Percentiles rank a stretch among this genome's conserved stretches.
Evolutionary conservation across 2,329 filamentous ascomycete genomes (phyloP).

Genomic region (Aspergillus novofumigatus): DNA sequence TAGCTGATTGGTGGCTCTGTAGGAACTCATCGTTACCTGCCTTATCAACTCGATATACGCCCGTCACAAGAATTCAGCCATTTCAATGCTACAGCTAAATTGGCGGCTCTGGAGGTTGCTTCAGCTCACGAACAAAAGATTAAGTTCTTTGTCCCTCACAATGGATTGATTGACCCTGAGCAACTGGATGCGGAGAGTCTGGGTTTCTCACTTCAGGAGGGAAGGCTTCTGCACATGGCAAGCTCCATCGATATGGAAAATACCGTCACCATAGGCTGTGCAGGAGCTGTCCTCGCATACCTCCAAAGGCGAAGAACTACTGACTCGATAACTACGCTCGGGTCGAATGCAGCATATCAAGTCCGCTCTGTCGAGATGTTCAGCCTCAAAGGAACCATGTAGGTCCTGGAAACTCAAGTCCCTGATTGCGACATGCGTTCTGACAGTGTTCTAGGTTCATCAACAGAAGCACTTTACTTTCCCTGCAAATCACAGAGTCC

Average conservation of each 20-base stretch:
- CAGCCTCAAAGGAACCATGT: conserved; percentile 61
- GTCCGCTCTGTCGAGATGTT: conserved; percentile 70
- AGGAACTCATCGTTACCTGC: conserved; percentile 51
- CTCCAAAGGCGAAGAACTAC: conserved; percentile 65
- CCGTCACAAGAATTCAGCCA: conserved; percentile 70
- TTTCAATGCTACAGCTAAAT: conserved; percentile 61
- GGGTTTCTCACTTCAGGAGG: conserved; percentile 54
- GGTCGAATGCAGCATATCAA: conserved; percentile 52
- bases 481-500: conserved; percentile 78
- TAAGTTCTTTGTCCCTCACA: conserved; percentile 60
- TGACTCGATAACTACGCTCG: conserved; percentile 58
- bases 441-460: conserved; percentile 61
- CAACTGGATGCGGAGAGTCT: conserved; percentile 36
- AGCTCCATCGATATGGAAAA: conserved; percentile 72
- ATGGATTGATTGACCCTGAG: conserved; percentile 45
- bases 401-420: conserved; percentile 13
- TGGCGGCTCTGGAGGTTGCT: conserved; percentile 56
- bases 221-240: conserved; percentile 64
- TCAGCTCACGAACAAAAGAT: conserved; percentile 46
- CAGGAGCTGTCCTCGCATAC: conserved; percentile 79
- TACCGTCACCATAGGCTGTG: conserved; percentile 71
- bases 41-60: conserved; percentile 63
- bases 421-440: neutral
- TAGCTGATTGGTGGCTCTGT: neutral
- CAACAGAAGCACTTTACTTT: conserved; percentile 72